These are phyloP conservation scores for Oryza meridionalis DNA, from an alignment of 176 grass and related monocot species.

Conservation along the genomic window DNA sequence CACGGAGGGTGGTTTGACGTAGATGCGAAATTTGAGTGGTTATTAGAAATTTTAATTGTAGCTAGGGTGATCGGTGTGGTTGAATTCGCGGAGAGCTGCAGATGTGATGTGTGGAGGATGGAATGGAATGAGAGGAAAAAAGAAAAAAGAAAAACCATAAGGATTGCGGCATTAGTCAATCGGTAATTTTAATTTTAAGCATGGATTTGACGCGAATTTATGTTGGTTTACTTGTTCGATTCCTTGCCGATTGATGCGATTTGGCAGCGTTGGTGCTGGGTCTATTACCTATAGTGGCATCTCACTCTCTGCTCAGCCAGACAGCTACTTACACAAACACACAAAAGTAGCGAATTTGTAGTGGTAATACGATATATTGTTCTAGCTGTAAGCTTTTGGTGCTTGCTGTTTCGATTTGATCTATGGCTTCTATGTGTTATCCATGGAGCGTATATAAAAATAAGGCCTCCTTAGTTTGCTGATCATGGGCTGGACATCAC, in stretches of 20 bases:
- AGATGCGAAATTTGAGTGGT: neutral
- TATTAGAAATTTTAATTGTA: constrained; percentile 5
- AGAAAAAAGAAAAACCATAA: neutral
- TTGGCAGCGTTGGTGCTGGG: neutral
- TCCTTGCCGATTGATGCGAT: neutral
- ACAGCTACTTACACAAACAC: neutral
- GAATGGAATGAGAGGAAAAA: neutral
- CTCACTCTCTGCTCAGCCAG: neutral
- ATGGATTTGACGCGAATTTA: neutral
- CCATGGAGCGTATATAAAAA: neutral
- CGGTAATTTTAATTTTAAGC: constrained; percentile 40
- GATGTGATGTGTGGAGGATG: neutral
- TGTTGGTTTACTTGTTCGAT: neutral
- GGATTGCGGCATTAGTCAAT: neutral
- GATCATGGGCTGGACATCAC: no score
- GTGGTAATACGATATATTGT: neutral
- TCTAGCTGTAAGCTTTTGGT: constrained; percentile 4
- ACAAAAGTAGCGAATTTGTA: neutral
- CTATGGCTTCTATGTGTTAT: neutral
- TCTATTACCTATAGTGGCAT: neutral
- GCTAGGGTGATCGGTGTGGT: neutral
- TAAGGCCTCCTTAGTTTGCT: neutral
- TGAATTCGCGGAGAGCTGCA: constrained; percentile 5
- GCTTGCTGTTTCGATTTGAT: neutral
- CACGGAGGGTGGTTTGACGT: neutral